These are phyloP conservation scores for Achlya hypogyna DNA, from an alignment of 352 stramenopile species.

Conservation along the genomic window DNA sequence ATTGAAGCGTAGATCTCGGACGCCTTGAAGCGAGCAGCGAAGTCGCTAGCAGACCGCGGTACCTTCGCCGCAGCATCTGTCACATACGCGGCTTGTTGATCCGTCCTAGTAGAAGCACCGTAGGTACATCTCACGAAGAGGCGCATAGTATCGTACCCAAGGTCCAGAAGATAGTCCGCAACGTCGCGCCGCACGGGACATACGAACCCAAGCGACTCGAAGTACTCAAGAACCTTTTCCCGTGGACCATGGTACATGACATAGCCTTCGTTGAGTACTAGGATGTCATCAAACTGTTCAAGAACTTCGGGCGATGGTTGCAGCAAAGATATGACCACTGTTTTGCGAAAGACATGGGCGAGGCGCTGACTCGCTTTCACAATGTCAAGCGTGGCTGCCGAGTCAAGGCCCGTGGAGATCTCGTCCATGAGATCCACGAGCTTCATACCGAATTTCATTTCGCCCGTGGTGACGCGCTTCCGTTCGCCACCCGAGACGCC, in stretches of 20 bases:
- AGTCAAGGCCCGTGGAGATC: conserved; percentile 55
- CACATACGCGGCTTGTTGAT: conserved; percentile 22
- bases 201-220: conserved; percentile 33
- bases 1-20: conserved; percentile 46
- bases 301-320: conserved; percentile 85
- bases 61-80: background rate
- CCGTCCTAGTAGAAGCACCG: conserved; percentile 23
- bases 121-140: no score
- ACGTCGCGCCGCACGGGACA: conserved; percentile 41
- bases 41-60: conserved; percentile 27
- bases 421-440: conserved; percentile 68
- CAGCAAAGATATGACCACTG: conserved; percentile 48
- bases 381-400: conserved; percentile 45
- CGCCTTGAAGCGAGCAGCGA: conserved; percentile 37
- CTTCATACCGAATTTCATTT: conserved; percentile 78
- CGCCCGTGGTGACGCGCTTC: conserved; percentile 85
- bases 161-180: conserved; percentile 44
- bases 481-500: conserved; percentile 81
- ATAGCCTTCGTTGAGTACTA: conserved; percentile 72
- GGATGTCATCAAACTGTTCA: conserved; percentile 83
- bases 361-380: background rate
- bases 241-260: conserved; percentile 61
- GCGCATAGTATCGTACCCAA: no score
- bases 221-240: conserved; percentile 33
- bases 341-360: conserved; percentile 19